Percentiles rank a stretch among this genome's conserved stretches.
Conservation (phyloP, 352 stramenopile genomes). For the Globisporangium nagaii region DNA sequence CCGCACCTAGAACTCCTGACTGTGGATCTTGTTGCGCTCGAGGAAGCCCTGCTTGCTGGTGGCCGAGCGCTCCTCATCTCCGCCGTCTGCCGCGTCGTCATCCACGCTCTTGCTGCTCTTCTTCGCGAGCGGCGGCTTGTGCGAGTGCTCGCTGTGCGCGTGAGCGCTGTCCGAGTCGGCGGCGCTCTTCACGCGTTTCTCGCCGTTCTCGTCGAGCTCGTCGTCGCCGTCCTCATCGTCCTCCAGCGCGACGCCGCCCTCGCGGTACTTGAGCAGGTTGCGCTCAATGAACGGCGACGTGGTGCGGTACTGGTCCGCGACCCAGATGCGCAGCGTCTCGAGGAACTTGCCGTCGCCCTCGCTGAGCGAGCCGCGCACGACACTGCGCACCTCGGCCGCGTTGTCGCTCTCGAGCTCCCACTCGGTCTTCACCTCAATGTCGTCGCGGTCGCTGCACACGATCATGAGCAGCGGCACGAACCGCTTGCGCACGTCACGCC, state of each 20-base stretch:
- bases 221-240: conserved; percentile 40
- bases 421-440: conserved; percentile 83
- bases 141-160: conserved; percentile 1
- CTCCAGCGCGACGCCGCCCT: conserved; percentile 50
- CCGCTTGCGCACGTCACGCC: conserved; percentile 70
- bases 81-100: no score
- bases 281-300: conserved; percentile 83
- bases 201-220: conserved; percentile 16
- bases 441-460: conserved; percentile 69
- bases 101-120: conserved; percentile 13
- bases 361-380: conserved; percentile 44
- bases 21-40: conserved; percentile 48
- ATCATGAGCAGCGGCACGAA: conserved; percentile 78
- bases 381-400: conserved; percentile 51
- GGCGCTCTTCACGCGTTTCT: conserved; percentile 4
- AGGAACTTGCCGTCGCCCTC: conserved; percentile 69
- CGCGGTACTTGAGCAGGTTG: conserved; percentile 75
- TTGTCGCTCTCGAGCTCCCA: conserved; percentile 83
- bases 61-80: conserved; percentile 13
- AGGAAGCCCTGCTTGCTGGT: conserved; percentile 44
- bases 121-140: conserved; percentile 10
- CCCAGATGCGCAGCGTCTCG: conserved; percentile 81
- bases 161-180: no score
- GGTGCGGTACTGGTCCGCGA: conserved; percentile 80
- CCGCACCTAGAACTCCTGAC: conserved; percentile 46